Base-by-base conservation (phyloP, 108 stramenopile genomes). In the Skeletonema potamos region DNA sequence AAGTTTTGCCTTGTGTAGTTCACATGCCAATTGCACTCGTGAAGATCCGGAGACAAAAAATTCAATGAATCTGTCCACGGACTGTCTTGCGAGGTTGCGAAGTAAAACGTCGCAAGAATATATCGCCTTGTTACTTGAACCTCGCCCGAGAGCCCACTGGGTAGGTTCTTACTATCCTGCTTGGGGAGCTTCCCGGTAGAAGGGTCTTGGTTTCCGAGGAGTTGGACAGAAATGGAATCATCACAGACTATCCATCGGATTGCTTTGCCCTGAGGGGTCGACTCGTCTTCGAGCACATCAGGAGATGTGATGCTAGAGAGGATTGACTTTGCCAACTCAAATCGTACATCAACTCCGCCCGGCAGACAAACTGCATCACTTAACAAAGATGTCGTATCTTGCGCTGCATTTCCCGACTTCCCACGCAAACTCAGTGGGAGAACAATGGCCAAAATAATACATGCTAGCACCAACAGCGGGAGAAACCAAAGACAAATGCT, bases 21-120 rank as follows among this genome's bases (percentile, higher is more conserved):
- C 13, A 27, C 12, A 27, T 64, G 63, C 63, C 63, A 64, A 13
- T 11, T 10, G 13, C 63, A 64, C 28, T 64, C 63, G 26, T 64
- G 63, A 0, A 27, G 11, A 44, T 64, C 26, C 6, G 41, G 41
- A 24, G 39, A 24, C 9, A 64, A 22, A n/a, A 64, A 64, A n/a
- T 64, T 64, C 63, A 37, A 46, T 2, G 18, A 9, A 27, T 64
- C 63, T 9, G 26, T 3, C 63, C 63, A 64, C 1, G 39, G 26
- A 11, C 63, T 36, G 18, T 2, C 5, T 46, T 18, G 18, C 6
- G 18, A 18, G 0, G 63, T 64, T 2, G 41, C 24, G 46, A 15
- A 64, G 24, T 9, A 27, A 5, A 64, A 10, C 13, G 44, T 46
- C 20, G 63, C 39, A 5, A 64, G 27, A 26, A 28, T 28, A 12